Conservation (phyloP, 2,329 filamentous ascomycete genomes). For the Epichloe glyceriae region DNA sequence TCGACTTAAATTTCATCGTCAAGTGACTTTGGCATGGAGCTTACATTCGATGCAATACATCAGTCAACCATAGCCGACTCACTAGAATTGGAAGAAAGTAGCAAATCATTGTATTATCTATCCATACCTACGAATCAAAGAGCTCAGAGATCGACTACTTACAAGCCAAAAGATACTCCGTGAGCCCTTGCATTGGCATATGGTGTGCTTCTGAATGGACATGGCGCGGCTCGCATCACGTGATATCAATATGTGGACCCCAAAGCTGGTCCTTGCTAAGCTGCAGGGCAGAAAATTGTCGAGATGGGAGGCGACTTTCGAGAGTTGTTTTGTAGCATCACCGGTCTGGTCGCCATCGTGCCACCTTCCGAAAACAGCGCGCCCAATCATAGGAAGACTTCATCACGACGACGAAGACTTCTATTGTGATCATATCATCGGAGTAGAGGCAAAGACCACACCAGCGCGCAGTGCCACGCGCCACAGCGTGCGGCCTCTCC, state of each 20-base stretch:
- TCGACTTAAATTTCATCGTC: no score
- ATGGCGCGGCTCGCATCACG: background rate
- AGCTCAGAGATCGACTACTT: no score
- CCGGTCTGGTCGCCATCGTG: constrained; percentile 18
- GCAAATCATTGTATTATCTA: no score
- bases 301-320: constrained; percentile 15
- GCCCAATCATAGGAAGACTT: constrained; percentile 10
- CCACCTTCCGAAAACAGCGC: constrained; percentile 16
- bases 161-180: no score
- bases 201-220: no score
- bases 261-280: constrained; percentile 10
- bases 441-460: constrained; percentile 8
- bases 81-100: no score
- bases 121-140: no score
- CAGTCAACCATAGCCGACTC: no score
- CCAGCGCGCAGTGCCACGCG: constrained; percentile 22
- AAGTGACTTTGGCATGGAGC: no score
- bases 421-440: background rate
- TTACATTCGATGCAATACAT: no score
- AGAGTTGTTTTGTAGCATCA: constrained; percentile 12
- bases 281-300: constrained; percentile 22
- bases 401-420: background rate
- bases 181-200: no score
- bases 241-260: constrained; percentile 1
- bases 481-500: constrained; percentile 21